phyloP scores from a whole-genome alignment of 306 rosid genomes.

The Corylus americana region DNA sequence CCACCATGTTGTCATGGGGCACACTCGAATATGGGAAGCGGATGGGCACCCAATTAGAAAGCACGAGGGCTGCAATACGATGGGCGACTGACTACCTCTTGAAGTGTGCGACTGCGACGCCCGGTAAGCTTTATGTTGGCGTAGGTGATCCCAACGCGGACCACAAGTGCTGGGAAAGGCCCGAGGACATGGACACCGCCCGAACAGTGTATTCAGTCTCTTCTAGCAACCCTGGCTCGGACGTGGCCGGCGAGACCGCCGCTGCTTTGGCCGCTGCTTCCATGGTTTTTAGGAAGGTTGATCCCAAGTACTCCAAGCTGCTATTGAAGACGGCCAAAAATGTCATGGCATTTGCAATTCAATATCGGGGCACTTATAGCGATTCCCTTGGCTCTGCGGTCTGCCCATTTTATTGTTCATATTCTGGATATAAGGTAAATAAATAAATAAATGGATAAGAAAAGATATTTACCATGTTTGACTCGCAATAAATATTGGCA shows the following conservation, averaged over 20 bases:
- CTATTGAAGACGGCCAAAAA: conserved; percentile 59
- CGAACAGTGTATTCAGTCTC: conserved; percentile 74
- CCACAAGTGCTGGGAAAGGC: conserved; percentile 95
- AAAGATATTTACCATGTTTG: too few species aligned
- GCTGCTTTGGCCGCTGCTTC: conserved; percentile 93
- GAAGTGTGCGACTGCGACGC: conserved; percentile 70
- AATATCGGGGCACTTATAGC: conserved; percentile 73
- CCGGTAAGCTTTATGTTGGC: conserved; percentile 78
- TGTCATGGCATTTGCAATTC: conserved; percentile 72
- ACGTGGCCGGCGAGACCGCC: conserved; percentile 88
- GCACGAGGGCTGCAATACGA: conserved; percentile 64
- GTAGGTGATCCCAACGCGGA: conserved; percentile 82
- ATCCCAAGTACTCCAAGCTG: conserved; percentile 59
- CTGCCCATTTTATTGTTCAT: conserved; percentile 97
- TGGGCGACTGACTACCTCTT: conserved; percentile 80
- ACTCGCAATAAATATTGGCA: too few species aligned
- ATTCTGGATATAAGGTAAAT: conserved; percentile 81
- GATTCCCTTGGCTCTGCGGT: conserved; percentile 80
- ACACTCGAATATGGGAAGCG: conserved; percentile 70
- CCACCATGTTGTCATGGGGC: conserved; percentile 91
- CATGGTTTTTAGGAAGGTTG: conserved; percentile 67
- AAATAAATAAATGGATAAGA: neutral
- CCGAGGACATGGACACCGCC: conserved; percentile 81
- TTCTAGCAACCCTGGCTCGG: conserved; percentile 67
- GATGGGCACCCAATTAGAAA: conserved; percentile 60